Percentiles rank a stretch among this genome's conserved stretches.
phyloP scores from a whole-genome alignment of 768 basidiomycete genomes.

The Hydnomerulius pinastri region DNA sequence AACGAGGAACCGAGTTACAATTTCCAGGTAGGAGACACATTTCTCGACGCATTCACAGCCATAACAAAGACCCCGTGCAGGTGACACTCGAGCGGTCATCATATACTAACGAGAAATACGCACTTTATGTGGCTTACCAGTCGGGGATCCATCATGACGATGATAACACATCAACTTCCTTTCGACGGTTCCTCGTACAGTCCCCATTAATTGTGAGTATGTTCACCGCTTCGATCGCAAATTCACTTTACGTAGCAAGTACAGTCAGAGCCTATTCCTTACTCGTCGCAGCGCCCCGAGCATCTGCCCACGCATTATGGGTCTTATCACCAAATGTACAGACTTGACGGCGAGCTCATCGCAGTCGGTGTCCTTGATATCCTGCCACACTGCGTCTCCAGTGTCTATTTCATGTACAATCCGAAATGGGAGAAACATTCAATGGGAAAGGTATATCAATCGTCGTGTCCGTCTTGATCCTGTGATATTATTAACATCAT shows the following conservation, averaged over 20 bases:
- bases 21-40: constrained; percentile 54
- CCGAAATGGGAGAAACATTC: constrained; percentile 66
- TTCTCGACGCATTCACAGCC: background rate
- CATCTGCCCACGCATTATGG: constrained; percentile 81
- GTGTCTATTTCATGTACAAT: constrained; percentile 91
- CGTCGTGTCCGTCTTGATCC: background rate
- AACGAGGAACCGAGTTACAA: constrained; percentile 42
- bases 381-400: constrained; percentile 80
- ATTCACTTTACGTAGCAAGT: constrained; percentile 2
- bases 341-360: constrained; percentile 77
- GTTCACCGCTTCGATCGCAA: background rate
- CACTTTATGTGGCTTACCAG: constrained; percentile 79
- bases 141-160: constrained; percentile 72
- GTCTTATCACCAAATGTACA: constrained; percentile 90
- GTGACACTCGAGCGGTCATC: constrained; percentile 75
- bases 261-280: constrained; percentile 65
- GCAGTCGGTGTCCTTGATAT: constrained; percentile 91
- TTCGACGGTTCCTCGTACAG: constrained; percentile 76
- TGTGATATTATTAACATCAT: constrained; percentile 2
- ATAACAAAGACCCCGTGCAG: constrained; percentile 39
- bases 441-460: constrained; percentile 67
- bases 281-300: constrained; percentile 44
- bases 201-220: constrained; percentile 68
- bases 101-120: constrained; percentile 79
- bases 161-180: constrained; percentile 50